Evolutionary conservation across 2,329 filamentous ascomycete species (phyloP).

Genomic region (Uncinocarpus reesii): DNA sequence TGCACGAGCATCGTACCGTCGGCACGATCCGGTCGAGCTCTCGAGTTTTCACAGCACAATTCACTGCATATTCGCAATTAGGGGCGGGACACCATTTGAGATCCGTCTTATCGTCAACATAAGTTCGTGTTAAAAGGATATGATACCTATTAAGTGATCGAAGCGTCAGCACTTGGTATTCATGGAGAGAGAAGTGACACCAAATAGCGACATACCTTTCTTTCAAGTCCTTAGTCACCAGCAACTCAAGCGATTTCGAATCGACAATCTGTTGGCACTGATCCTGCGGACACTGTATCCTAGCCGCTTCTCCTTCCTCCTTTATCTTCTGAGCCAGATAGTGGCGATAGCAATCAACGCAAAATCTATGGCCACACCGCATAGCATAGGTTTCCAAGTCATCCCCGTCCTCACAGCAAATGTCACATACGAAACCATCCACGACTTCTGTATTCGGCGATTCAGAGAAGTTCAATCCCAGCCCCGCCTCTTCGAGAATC

Average conservation of each 20-base stretch:
- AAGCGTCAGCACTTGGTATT: neutral
- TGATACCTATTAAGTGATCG: slow-evolving; percentile 54
- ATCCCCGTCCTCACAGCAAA: slow-evolving; percentile 83
- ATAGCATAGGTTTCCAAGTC: slow-evolving; percentile 78
- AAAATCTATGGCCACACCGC: slow-evolving; percentile 91
- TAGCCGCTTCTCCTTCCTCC: slow-evolving; percentile 86
- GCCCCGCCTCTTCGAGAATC: slow-evolving; percentile 72
- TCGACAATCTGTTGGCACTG: slow-evolving; percentile 85
- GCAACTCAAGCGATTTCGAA: slow-evolving; percentile 70
- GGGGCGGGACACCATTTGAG: slow-evolving; percentile 97
- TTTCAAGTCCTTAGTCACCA: slow-evolving; percentile 51
- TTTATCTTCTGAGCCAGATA: slow-evolving; percentile 89
- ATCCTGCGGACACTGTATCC: slow-evolving; percentile 86
- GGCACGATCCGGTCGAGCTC: slow-evolving; percentile 78
- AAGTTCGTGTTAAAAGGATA: slow-evolving; percentile 79
- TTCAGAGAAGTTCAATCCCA: slow-evolving; percentile 54
- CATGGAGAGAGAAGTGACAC: slow-evolving; percentile 5
- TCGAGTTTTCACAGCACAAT: slow-evolving; percentile 79
- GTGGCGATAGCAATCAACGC: slow-evolving; percentile 80
- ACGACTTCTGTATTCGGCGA: slow-evolving; percentile 60
- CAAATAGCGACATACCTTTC: slow-evolving; percentile 42
- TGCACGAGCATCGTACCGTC: slow-evolving; percentile 76
- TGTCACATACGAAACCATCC: slow-evolving; percentile 78
- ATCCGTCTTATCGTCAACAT: slow-evolving; percentile 91
- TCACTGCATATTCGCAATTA: slow-evolving; percentile 88